phyloP scores from a whole-genome alignment of 495 filamentous ascomycete genomes.

The Neurospora hispaniola region DNA sequence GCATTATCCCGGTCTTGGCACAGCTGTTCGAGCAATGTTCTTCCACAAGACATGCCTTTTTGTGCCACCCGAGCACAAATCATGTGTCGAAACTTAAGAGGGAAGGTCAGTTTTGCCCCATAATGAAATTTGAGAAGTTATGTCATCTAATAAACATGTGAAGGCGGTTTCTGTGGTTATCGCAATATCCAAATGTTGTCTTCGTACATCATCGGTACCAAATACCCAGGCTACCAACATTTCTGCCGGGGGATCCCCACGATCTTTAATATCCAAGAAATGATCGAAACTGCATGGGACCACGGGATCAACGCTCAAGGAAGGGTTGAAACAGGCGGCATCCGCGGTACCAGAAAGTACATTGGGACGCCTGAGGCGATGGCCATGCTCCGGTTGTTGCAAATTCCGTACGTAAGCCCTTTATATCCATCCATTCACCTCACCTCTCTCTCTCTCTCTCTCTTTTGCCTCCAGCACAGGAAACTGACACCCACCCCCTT shows the following conservation, averaged over 20 bases:
- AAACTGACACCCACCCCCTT: background rate
- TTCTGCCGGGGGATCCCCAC: slow-evolving; percentile 58
- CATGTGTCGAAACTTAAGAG: slow-evolving; percentile 73
- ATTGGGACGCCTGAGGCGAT: slow-evolving; percentile 92
- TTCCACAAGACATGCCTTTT: slow-evolving; percentile 55
- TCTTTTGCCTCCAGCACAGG: background rate
- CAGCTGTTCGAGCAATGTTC: slow-evolving; percentile 59
- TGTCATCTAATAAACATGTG: background rate
- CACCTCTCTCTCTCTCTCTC: background rate
- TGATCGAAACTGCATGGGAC: slow-evolving; percentile 88
- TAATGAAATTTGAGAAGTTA: background rate
- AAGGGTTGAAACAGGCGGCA: slow-evolving; percentile 74
- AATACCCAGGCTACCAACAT: slow-evolving; percentile 43
- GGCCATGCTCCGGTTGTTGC: slow-evolving; percentile 61
- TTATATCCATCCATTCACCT: slow-evolving; percentile 15
- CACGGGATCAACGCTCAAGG: slow-evolving; percentile 66
- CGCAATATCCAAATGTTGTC: slow-evolving; percentile 92
- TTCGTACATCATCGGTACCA: slow-evolving; percentile 58
- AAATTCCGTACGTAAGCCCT: slow-evolving; percentile 53
- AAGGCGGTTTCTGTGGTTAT: slow-evolving; percentile 92
- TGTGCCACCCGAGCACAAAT: slow-evolving; percentile 65
- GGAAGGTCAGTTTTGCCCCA: slow-evolving; percentile 38
- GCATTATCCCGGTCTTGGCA: slow-evolving; percentile 66
- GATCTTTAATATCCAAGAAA: slow-evolving; percentile 75
- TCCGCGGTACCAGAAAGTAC: slow-evolving; percentile 82